A percentile compares a stretch with the other conserved stretches of the same genome.
Evolutionary conservation across 2,329 filamentous ascomycete genomes (phyloP).

Genomic region (Claviceps africana): DNA sequence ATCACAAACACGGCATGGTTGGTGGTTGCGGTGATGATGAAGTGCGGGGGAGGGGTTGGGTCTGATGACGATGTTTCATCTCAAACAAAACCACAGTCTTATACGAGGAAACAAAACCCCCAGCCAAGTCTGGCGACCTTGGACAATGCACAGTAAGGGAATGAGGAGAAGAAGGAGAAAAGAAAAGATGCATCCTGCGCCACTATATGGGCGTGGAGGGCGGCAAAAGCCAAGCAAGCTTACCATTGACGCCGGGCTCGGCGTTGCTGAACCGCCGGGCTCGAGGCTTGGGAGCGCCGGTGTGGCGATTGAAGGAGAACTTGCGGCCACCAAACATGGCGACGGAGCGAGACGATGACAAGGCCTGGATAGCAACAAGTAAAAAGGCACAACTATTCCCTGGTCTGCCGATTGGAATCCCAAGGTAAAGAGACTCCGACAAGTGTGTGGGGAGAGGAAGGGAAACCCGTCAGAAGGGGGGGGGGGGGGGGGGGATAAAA

Average conservation of each 20-base stretch:
- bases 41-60: not conserved
- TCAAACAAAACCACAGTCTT: not conserved
- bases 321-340: conserved; percentile 44
- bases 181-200: not conserved
- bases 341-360: not conserved
- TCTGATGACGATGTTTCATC: not conserved
- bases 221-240: conserved; percentile 12
- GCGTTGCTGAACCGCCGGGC: conserved; percentile 43
- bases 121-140: not conserved
- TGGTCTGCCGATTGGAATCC: not conserved
- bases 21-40: not conserved
- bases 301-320: conserved; percentile 54
- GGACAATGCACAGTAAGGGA: not conserved
- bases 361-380: not conserved
- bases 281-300: conserved; percentile 41
- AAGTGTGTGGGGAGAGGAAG: not conserved
- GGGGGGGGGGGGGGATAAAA: not conserved
- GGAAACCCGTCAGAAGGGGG: no score
- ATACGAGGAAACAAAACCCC: not conserved
- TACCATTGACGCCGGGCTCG: conserved; percentile 44
- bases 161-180: not conserved
- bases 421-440: not conserved
- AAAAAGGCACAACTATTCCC: not conserved
- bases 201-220: no score
- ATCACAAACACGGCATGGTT: no score